phyloP scores from a whole-genome alignment of 2,329 filamentous ascomycete genomes.

The Stenocarpella maydis region DNA sequence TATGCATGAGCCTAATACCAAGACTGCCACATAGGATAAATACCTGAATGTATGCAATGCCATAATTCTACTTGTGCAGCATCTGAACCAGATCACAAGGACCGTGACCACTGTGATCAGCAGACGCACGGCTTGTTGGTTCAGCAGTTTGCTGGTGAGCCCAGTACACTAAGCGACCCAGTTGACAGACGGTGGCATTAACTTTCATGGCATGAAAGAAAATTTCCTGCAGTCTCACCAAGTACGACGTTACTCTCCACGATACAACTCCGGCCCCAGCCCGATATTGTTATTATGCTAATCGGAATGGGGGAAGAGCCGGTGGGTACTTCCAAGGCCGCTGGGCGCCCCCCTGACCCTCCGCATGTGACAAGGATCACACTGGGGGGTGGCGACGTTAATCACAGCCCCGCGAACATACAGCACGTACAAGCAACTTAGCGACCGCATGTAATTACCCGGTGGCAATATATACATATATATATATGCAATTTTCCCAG shows the following conservation, averaged over 20 bases:
- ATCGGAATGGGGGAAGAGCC: background rate
- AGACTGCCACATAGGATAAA: background rate
- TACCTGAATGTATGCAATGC: background rate
- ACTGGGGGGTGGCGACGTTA: background rate
- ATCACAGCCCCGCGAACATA: background rate
- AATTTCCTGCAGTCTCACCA: background rate
- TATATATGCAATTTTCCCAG: background rate
- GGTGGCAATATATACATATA: background rate
- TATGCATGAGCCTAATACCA: background rate
- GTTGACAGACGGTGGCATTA: background rate
- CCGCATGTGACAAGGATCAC: background rate
- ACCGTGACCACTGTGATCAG: background rate
- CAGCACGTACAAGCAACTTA: background rate
- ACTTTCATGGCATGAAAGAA: background rate
- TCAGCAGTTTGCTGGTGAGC: background rate
- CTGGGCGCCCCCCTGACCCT: background rate
- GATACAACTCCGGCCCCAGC: background rate
- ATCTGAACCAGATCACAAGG: background rate
- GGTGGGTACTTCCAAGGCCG: background rate
- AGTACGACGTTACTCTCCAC: background rate
- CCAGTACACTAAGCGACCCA: background rate
- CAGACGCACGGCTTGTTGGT: too few relatives aligned
- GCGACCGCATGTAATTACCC: background rate
- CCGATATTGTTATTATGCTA: background rate
- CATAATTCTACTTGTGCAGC: background rate